phyloP scores from a whole-genome alignment of 2,329 filamentous ascomycete species.

The Ophiostoma sp. region DNA sequence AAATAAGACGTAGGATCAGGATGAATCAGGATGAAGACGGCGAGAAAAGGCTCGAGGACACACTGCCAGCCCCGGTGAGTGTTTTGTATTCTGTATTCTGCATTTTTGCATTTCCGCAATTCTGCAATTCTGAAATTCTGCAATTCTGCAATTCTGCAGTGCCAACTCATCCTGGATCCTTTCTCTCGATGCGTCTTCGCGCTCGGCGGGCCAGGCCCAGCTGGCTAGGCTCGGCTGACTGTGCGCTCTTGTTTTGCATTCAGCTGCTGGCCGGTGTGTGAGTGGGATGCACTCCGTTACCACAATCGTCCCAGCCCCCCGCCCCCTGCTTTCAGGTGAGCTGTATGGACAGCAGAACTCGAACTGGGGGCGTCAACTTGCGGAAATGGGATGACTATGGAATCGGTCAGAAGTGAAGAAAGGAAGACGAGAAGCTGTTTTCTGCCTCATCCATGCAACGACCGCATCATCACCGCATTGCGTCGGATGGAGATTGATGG shows the following conservation, averaged over 20 bases:
- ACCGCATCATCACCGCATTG: too few relatives aligned
- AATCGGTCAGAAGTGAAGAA: too few relatives aligned
- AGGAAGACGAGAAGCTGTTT: too few relatives aligned
- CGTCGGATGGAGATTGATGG: too few relatives aligned
- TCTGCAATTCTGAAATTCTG: neutral
- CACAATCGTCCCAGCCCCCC: too few relatives aligned
- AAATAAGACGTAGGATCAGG: neutral
- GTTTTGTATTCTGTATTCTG: conserved; percentile 6
- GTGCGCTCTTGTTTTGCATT: neutral
- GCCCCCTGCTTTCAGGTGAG: too few relatives aligned
- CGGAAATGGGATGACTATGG: too few relatives aligned
- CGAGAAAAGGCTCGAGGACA: neutral
- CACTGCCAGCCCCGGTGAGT: neutral
- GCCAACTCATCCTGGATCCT: conserved; percentile 9
- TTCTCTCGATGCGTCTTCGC: neutral
- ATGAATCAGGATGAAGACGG: neutral
- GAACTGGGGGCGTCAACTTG: too few relatives aligned
- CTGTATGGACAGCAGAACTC: too few relatives aligned
- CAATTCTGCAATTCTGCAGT: neutral
- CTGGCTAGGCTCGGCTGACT: neutral
- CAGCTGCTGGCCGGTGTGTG: neutral
- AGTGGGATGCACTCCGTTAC: too few relatives aligned
- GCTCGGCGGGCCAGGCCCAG: too few relatives aligned
- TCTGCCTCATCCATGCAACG: too few relatives aligned
- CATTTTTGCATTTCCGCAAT: neutral